Conservation (phyloP, 2,329 filamentous ascomycete genomes). For the Colletotrichum incanum region DNA sequence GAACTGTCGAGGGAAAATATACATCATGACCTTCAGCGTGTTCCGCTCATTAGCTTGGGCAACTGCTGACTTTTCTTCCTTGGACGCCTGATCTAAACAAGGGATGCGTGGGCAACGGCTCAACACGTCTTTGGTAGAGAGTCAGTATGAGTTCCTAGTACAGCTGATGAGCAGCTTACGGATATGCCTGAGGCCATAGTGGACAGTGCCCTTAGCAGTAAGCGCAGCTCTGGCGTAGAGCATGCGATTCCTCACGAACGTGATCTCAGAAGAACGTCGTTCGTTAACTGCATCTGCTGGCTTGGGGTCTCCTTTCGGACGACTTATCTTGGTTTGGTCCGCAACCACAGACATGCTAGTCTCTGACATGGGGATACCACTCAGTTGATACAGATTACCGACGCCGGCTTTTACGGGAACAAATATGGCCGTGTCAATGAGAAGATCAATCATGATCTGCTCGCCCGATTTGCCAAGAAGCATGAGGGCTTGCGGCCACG, state of each 20-base stretch:
- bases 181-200: slow-evolving; percentile 84
- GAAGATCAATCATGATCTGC: slow-evolving; percentile 81
- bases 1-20: slow-evolving; percentile 95
- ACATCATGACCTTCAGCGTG: slow-evolving; percentile 84
- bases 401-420: slow-evolving; percentile 70
- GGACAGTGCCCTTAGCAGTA: slow-evolving; percentile 77
- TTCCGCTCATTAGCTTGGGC: slow-evolving; percentile 59
- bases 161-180: slow-evolving; percentile 70
- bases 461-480: slow-evolving; percentile 84
- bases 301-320: slow-evolving; percentile 25
- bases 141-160: neutral
- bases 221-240: slow-evolving; percentile 85
- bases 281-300: slow-evolving; percentile 3
- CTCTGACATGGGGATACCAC: slow-evolving; percentile 72
- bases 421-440: slow-evolving; percentile 86
- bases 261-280: slow-evolving; percentile 71
- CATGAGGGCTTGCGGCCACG: slow-evolving; percentile 83
- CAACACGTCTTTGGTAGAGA: slow-evolving; percentile 76
- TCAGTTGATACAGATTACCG: slow-evolving; percentile 83
- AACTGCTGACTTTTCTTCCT: neutral
- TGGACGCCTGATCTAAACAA: neutral
- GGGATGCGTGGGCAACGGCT: slow-evolving; percentile 72
- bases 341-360: slow-evolving; percentile 6
- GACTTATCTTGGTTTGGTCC: neutral
- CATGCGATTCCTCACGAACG: slow-evolving; percentile 86